Conservation (phyloP, 495 filamentous ascomycete genomes). For the Acidiella bohemica region DNA sequence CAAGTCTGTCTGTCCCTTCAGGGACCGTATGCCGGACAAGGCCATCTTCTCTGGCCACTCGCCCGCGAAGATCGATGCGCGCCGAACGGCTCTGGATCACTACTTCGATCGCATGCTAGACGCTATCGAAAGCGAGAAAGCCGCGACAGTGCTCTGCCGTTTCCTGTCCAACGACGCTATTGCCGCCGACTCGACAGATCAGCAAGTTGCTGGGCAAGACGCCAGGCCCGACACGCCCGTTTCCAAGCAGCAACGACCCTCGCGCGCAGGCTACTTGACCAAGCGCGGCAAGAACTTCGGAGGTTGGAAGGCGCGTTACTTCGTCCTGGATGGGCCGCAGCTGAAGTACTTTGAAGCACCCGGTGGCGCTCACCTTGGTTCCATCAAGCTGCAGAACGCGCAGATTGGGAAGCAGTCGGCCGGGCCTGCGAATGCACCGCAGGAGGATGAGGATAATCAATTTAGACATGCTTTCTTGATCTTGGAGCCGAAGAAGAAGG, state of each 20-base stretch:
- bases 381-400: constrained; percentile 79
- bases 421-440: constrained; percentile 22
- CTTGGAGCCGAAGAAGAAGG: constrained; percentile 90
- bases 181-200: constrained; percentile 47
- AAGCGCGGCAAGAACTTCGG: constrained; percentile 97
- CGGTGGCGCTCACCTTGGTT: constrained; percentile 77
- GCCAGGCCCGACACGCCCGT: constrained; percentile 17
- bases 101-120: constrained; percentile 79
- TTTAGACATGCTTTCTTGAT: constrained; percentile 95
- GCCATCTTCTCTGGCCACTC: constrained; percentile 84
- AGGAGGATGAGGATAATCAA: constrained; percentile 73
- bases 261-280: constrained; percentile 84
- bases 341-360: constrained; percentile 85
- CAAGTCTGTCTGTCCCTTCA: constrained; percentile 53
- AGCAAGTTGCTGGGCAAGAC: constrained; percentile 16
- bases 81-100: constrained; percentile 63
- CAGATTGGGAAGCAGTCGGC: constrained; percentile 77
- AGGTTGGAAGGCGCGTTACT: constrained; percentile 96
- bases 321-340: constrained; percentile 77
- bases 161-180: constrained; percentile 81
- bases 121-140: constrained; percentile 61
- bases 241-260: constrained; percentile 45
- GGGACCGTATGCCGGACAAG: constrained; percentile 64
- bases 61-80: constrained; percentile 82
- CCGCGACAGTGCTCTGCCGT: constrained; percentile 70